phyloP scores from a whole-genome alignment of 1,139 yeast genomes.

The Geotrichum histeridarum region DNA sequence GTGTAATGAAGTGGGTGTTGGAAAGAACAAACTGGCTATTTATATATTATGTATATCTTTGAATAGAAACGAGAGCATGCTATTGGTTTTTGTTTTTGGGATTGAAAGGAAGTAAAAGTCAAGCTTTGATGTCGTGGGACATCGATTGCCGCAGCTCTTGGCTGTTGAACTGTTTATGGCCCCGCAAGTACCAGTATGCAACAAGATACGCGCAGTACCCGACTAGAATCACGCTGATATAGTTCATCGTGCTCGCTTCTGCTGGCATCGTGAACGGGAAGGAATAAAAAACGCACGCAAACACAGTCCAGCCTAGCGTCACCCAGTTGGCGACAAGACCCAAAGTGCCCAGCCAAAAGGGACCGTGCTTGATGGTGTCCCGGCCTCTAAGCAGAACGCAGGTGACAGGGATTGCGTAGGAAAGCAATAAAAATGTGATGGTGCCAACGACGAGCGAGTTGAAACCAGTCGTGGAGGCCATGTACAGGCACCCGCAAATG shows the following conservation, averaged over 20 bases:
- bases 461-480: constrained; percentile 54
- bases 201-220: constrained; percentile 8
- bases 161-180: constrained; percentile 1
- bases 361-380: constrained; percentile 58
- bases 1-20: background rate
- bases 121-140: background rate
- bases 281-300: constrained; percentile 58
- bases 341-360: constrained; percentile 60
- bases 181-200: constrained; percentile 14
- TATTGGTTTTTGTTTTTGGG: background rate
- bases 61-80: background rate
- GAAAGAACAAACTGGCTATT: background rate
- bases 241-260: constrained; percentile 63
- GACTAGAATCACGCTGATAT: constrained; percentile 52
- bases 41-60: background rate
- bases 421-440: constrained; percentile 48
- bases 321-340: constrained; percentile 57
- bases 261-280: constrained; percentile 71
- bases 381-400: constrained; percentile 57
- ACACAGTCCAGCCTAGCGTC: constrained; percentile 59
- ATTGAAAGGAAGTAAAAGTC: background rate
- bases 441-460: constrained; percentile 55
- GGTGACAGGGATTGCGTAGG: constrained; percentile 48
- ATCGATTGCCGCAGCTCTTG: background rate
- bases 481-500: constrained; percentile 47